Evolutionary conservation across 2,329 filamentous ascomycete genomes (phyloP).

Genomic region (Aspergillus aculeatinus): DNA sequence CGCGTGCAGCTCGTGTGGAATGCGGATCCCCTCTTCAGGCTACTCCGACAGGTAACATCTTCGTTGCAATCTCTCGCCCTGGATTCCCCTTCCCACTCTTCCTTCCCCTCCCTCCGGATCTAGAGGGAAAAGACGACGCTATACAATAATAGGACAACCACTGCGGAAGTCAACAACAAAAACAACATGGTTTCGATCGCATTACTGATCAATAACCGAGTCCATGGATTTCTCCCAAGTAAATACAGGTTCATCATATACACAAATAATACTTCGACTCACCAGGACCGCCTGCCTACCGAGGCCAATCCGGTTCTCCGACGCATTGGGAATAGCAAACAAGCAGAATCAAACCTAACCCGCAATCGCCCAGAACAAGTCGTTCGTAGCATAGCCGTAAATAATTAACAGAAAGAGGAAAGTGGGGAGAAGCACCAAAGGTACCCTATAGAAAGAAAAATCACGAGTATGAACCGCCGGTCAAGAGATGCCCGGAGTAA

Average conservation of each 20-base stretch:
- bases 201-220: not conserved
- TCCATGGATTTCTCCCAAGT: not conserved
- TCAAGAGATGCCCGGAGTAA: slow-evolving; percentile 3
- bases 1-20: not conserved
- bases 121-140: not conserved
- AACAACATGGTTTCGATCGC: not conserved
- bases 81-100: not conserved
- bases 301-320: not conserved
- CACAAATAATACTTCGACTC: not conserved
- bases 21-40: not conserved
- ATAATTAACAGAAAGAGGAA: slow-evolving; percentile 1
- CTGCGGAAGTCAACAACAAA: not conserved
- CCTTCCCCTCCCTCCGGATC: not conserved
- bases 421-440: not conserved
- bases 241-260: not conserved
- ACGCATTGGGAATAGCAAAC: not conserved
- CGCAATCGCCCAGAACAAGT: not conserved
- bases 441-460: not conserved
- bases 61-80: not conserved
- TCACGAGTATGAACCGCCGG: not conserved
- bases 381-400: not conserved
- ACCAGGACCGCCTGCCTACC: not conserved
- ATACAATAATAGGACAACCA: not conserved
- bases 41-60: not conserved
- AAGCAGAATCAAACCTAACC: not conserved